A percentile compares a stretch with the other conserved stretches of the same genome.
Evolutionary conservation across 148 eudicot genomes (phyloP).

Genomic region (Diospyros kaki): DNA sequence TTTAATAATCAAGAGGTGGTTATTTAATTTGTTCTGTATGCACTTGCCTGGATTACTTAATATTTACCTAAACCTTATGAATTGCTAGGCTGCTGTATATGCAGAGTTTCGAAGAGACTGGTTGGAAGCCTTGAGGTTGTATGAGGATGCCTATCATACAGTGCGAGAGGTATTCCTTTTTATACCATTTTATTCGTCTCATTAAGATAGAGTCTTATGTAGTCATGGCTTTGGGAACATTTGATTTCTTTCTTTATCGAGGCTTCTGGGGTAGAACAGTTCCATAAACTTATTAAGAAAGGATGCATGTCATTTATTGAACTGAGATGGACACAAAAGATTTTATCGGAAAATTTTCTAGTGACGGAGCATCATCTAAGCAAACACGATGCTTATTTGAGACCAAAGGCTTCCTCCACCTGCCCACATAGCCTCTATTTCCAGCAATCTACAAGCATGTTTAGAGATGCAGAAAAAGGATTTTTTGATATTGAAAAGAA

Average conservation of each 20-base stretch:
- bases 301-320: background rate
- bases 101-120: slow-evolving; percentile 98
- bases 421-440: too few relatives aligned
- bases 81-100: slow-evolving; percentile 92
- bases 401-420: too few relatives aligned
- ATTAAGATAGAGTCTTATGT: background rate
- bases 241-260: slow-evolving; percentile 1
- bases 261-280: background rate
- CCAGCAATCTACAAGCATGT: too few relatives aligned
- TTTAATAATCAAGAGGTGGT: background rate
- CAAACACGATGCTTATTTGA: too few relatives aligned
- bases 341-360: too few relatives aligned
- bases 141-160: slow-evolving; percentile 89
- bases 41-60: slow-evolving; percentile 3
- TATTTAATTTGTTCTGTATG: background rate
- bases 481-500: too few relatives aligned
- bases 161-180: slow-evolving; percentile 67
- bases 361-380: too few relatives aligned
- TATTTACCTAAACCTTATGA: slow-evolving; percentile 24
- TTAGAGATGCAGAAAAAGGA: too few relatives aligned
- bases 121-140: slow-evolving; percentile 88
- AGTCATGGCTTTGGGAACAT: background rate
- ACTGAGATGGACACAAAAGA: too few relatives aligned
- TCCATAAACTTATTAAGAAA: background rate
- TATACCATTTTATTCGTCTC: background rate